Base-by-base conservation (phyloP, 495 filamentous ascomycete genomes). In the Immersiella caudata region DNA sequence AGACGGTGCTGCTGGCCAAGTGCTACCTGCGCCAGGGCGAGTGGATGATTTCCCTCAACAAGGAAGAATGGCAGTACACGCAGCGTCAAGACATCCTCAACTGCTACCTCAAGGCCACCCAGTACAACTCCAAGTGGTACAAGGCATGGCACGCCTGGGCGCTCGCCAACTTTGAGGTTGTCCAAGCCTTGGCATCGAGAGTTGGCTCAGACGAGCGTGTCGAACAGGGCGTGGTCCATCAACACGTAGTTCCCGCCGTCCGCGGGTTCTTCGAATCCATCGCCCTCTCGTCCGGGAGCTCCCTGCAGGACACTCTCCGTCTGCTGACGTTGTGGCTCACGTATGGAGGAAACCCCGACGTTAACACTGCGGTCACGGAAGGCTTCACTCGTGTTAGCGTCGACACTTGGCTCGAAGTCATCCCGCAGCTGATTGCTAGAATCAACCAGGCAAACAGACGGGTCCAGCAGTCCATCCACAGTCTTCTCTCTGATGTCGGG, bases 71-170 rank as follows among this genome's bases (percentile, higher is more conserved):
- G 94, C 85, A 89, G 51, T 84, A 91, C 56, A 88, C 91, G 16
- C 88, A 92, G 73, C 88, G 89, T 33, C 82, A 87, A 40, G 90
- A 91, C 8, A 91, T 98, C 55, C 84, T 99, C 22, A 82, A 86
- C 40, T 92, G 95, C 8, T 99, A 97, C 78, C 86, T 88, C 20
- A 90, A 93, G 58, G 95, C 95, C 8, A 98, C 95, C 0, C 87
- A 91, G 25, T 97, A 96, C 79, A 92, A 98, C 69, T 88, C 90
- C 55, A 88, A 90, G 63, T 99, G 94, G 84, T 98, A 99, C 79
- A 99, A 98, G 78, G 95, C 95, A 21, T 99, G 95, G 95, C 95
- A 99, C 76, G 89, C 95, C 3, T 99, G 96, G 95, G 95, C 95
- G n/a, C 80, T 98, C 51, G 95, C 96, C 20, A 99, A 99, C 76